Evolutionary conservation across 1,284 basidiomycete genomes (phyloP).

Genomic region (Golubevia pallescens): DNA sequence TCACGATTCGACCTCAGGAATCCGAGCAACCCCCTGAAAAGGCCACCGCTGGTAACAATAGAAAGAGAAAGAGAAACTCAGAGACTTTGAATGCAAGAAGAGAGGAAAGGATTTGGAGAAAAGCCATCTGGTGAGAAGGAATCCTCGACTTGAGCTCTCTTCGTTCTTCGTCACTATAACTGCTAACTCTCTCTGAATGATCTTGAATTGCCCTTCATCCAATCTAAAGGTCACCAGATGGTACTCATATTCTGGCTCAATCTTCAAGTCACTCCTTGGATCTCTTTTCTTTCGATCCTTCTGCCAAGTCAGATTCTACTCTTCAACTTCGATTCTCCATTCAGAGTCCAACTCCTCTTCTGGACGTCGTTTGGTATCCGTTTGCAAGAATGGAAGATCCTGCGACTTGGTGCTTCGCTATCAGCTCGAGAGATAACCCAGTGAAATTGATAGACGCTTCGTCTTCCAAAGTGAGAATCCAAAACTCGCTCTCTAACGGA

Average conservation of each 20-base stretch:
- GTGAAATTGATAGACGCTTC: slow-evolving; percentile 28
- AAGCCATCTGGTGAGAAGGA: no score
- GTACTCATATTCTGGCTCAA: slow-evolving; percentile 26
- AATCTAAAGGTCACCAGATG: slow-evolving; percentile 24
- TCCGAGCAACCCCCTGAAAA: no score
- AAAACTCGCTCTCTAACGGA: no score
- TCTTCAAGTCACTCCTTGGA: slow-evolving; percentile 33
- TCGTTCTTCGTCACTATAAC: no score
- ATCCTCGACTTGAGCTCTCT: no score
- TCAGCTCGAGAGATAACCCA: slow-evolving; percentile 31
- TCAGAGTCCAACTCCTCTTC: slow-evolving; percentile 24
- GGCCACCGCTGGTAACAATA: no score
- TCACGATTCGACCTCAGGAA: no score
- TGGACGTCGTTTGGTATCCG: slow-evolving; percentile 44
- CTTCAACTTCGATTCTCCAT: not conserved
- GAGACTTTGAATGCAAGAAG: no score
- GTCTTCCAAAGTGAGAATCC: slow-evolving; percentile 12
- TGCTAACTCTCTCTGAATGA: no score
- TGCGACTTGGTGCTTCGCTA: slow-evolving; percentile 37
- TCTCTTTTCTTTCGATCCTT: slow-evolving; percentile 9
- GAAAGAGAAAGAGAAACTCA: no score
- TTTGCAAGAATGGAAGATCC: slow-evolving; percentile 8
- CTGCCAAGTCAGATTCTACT: not conserved
- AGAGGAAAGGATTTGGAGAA: no score
- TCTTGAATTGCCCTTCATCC: not conserved